Conservation (phyloP, 495 filamentous ascomycete genomes). For the Aspergillus egyptiacus region DNA sequence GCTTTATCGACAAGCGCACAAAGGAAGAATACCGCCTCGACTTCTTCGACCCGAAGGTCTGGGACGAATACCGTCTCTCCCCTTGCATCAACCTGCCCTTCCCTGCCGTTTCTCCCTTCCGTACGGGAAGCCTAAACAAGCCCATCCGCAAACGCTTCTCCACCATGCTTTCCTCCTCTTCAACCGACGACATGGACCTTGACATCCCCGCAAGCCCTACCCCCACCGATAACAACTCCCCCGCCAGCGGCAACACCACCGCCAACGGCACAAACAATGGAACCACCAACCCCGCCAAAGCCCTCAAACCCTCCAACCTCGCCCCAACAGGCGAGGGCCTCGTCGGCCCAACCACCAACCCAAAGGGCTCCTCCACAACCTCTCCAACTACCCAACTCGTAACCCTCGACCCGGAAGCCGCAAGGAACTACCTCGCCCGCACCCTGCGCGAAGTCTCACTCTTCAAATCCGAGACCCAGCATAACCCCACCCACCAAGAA, state of each 20-base stretch:
- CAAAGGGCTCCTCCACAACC: conserved; percentile 17
- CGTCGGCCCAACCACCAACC: conserved; percentile 22
- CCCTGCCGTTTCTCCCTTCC: conserved; percentile 30
- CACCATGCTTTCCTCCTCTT: conserved; percentile 20
- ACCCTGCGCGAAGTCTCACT: conserved; percentile 62
- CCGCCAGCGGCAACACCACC: conserved; percentile 15
- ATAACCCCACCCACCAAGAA: conserved; percentile 51
- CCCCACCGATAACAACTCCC: not conserved
- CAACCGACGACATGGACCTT: conserved; percentile 11
- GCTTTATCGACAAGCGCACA: conserved; percentile 79
- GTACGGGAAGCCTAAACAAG: conserved; percentile 36
- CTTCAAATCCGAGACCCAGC: conserved; percentile 69
- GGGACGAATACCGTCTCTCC: conserved; percentile 72
- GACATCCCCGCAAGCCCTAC: conserved; percentile 5
- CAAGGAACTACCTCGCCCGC: conserved; percentile 68
- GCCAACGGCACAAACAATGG: not conserved
- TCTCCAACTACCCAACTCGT: conserved; percentile 35
- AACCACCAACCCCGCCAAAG: not conserved
- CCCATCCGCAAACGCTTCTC: conserved; percentile 37
- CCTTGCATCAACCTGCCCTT: conserved; percentile 66
- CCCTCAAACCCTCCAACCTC: not conserved
- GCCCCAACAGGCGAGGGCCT: conserved; percentile 31
- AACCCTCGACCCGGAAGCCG: conserved; percentile 46
- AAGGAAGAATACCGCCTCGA: conserved; percentile 77
- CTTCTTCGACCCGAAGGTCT: conserved; percentile 75